Evolutionary conservation across 345 rosid species (phyloP).

Genomic region (Iberis pinnata): DNA sequence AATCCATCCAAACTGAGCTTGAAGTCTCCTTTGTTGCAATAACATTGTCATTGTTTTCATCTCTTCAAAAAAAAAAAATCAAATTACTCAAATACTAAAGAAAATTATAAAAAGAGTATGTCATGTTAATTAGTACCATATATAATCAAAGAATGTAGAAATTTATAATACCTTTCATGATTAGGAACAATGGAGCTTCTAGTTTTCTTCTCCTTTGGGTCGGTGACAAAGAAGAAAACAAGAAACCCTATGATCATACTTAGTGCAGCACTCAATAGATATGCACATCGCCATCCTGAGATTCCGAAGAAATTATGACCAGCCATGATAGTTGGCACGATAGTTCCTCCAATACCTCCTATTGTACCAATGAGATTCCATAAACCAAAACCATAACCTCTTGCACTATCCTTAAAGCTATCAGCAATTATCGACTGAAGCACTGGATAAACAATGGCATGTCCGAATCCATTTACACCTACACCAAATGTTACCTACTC

Average conservation of each 20-base stretch:
- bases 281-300: conserved; percentile 91
- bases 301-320: conserved; percentile 52
- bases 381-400: conserved; percentile 84
- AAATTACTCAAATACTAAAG: conserved; percentile 13
- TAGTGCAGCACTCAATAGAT: conserved; percentile 57
- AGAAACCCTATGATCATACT: conserved; percentile 60
- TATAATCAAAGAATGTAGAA: conserved; percentile 1
- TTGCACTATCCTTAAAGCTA: conserved; percentile 58
- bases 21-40: conserved; percentile 7
- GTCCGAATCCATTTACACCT: conserved; percentile 79
- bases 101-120: not conserved
- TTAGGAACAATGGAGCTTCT: conserved; percentile 2
- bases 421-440: conserved; percentile 91
- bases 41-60: conserved; percentile 24
- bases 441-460: conserved; percentile 87
- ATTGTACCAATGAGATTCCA: conserved; percentile 56
- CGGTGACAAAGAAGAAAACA: conserved; percentile 54
- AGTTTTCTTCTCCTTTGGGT: conserved; percentile 35
- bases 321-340: conserved; percentile 81
- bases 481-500: conserved; percentile 67
- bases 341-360: conserved; percentile 84
- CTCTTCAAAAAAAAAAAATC: conserved; percentile 33
- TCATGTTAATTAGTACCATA: too few species aligned
- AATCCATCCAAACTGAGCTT: conserved; percentile 56
- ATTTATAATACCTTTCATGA: conserved; percentile 16